Base-by-base conservation (phyloP, 495 filamentous ascomycete species). In the Pseudoneurospora amorphoporcata region DNA sequence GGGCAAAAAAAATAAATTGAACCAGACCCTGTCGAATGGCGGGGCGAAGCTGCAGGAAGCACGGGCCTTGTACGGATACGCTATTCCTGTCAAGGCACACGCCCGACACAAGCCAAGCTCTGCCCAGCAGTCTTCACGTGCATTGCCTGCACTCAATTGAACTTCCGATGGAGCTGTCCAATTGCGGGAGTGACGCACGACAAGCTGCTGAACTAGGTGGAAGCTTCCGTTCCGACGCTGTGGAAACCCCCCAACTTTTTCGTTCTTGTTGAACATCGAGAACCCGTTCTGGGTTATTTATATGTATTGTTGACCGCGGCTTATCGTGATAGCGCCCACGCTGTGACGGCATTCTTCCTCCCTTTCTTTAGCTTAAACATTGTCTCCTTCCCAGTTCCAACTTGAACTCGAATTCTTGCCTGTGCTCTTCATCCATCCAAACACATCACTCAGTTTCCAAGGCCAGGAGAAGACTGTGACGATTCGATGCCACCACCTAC, bases 1-100 rank as follows among this genome's bases (percentile, higher is more conserved):
- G 39, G 70, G 74, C 73, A 73, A 35, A 77, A 78, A 79, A 79
- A 80, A 80, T 79, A 80, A 76, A 77, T 74, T 73, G 77, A 78
- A 43, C 69, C 74, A 71, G 76, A 80, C 76, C 75, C 77, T 78
- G 68, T 53, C 71, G 35, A 17, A 9, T 65, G 69, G 71, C 69
- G 72, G 68, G 71, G 71, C 47, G 39, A 65, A 40, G 35, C 43
- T 68, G 69, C 76, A 76, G 32, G 65, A 70, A 53, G 71, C 39
- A 69, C 45, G 37, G 17, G 19, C 35, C 39, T 37, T 5, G 42
- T 23, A 38, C 40, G 76, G 72, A 70, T 74, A 32, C 71, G 73
- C 72, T 73, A 77, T 39, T 3, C 73, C 58, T 40, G 43, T 29
- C 19, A 41, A 41, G 8, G 41, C 65, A 47, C 39, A 73, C 73